Base-by-base conservation (phyloP, 108 stramenopile genomes). In the Chaetoceros muelleri region DNA sequence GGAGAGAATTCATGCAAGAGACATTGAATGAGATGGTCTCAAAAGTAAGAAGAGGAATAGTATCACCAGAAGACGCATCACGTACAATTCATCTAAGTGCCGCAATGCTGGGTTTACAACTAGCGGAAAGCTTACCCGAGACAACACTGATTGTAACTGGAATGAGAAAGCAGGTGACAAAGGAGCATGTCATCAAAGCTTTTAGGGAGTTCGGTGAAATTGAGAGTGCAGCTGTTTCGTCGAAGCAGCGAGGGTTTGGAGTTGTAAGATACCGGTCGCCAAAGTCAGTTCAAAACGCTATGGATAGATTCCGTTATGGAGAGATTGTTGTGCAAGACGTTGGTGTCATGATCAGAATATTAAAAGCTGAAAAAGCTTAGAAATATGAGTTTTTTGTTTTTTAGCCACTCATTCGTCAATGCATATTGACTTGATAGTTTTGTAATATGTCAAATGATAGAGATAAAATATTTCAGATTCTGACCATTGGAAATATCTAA, bases 291-390 rank as follows among this genome's bases (percentile, higher is more conserved):
- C 63, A 79, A 22, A 66, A 61, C 7, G 83, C 81, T 10, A 67
- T 87, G 65, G 58, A 70, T 8, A 62, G 57, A 26, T 85, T 68
- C 62, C 67, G 76, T 40, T 57, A 48, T 5, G 78, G 64, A 25
- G 90, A 91, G 60, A 87, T 91, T 55, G 84, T 83, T 27, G 73
- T 91, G 27, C 84, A 91, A 61, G 85, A 91, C 65, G 90, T 91
- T n/a, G 74, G 80, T 7, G 80, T 91, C 2, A 79, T 73, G 20
- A 57, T 91, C n/a, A 82, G 70, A 30, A 64, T 76, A 3, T 59
- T 91, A 10, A 75, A 73, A 57, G 66, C 80, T 8, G 78, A 76
- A n/a, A n/a, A n/a, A n/a, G n/a, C n/a, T n/a, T n/a, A n/a, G n/a
- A n/a, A n/a, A n/a, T n/a, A n/a, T n/a, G n/a, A n/a, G n/a, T n/a